A percentile compares a stretch with the other conserved stretches of the same genome.
phyloP scores from a whole-genome alignment of 2,329 filamentous ascomycete genomes.

The Arachnomyces sp. region DNA sequence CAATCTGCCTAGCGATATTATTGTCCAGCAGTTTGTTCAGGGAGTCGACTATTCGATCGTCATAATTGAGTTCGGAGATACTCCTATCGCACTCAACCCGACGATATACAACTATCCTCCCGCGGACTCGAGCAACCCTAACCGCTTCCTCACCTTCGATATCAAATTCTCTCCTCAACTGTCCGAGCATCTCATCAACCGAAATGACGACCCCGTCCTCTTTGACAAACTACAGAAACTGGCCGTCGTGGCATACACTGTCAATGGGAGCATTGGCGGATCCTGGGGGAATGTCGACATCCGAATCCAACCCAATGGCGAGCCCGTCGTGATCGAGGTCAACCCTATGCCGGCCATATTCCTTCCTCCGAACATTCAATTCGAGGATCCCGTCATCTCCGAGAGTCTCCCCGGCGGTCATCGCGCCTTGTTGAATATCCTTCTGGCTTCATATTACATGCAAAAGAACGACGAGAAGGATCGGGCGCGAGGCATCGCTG shows the following conservation, averaged over 20 bases:
- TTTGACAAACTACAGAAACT: conserved; percentile 16
- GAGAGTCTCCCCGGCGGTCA: conserved; percentile 15
- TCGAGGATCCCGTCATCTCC: conserved; percentile 11
- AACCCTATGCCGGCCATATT: conserved; percentile 18
- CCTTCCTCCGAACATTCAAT: conserved; percentile 10
- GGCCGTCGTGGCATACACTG: conserved; percentile 15
- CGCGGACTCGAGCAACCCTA: no score
- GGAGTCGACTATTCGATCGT: conserved; percentile 15
- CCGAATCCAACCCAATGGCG: conserved; percentile 12
- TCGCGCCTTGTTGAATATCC: conserved; percentile 15
- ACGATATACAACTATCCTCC: no score
- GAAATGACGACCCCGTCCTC: conserved; percentile 12
- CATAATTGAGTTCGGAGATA: conserved; percentile 16
- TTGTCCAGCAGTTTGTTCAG: conserved; percentile 17
- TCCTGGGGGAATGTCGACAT: conserved; percentile 19
- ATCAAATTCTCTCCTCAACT: conserved; percentile 16
- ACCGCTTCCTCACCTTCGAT: conserved; percentile 16
- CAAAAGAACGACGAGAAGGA: conserved; percentile 3
- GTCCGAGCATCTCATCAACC: conserved; percentile 9
- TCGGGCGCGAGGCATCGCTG: conserved; percentile 1
- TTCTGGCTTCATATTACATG: conserved; percentile 16
- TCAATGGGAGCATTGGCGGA: conserved; percentile 11
- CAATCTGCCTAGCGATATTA: conserved; percentile 10
- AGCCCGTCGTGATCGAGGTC: conserved; percentile 17
- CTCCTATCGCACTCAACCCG: conserved; percentile 14